Conservation (phyloP, 768 basidiomycete genomes). For the Podaxis pistillaris region DNA sequence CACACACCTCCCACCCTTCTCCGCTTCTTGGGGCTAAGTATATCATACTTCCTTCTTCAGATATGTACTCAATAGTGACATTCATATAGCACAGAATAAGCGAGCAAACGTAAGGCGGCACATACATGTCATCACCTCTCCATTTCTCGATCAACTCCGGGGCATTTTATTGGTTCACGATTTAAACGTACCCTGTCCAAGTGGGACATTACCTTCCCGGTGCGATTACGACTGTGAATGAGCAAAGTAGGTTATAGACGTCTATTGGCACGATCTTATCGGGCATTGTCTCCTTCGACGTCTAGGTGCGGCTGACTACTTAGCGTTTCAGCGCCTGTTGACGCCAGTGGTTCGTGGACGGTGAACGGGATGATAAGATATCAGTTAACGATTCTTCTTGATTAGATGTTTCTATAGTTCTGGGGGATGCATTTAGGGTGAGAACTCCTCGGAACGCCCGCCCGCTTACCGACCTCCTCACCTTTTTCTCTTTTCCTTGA, state of each 20-base stretch:
- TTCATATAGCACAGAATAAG: not conserved
- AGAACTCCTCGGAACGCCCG: not conserved
- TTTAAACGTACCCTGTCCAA: not conserved
- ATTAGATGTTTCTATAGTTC: too few relatives aligned
- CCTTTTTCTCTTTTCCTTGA: not conserved
- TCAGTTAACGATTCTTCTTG: too few relatives aligned
- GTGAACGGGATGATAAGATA: not conserved
- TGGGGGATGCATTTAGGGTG: not conserved
- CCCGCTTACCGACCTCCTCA: not conserved
- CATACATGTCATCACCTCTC: not conserved
- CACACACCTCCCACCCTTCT: not conserved
- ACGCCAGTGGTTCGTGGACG: not conserved
- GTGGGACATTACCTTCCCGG: not conserved
- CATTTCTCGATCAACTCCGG: not conserved
- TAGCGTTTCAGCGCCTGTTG: not conserved
- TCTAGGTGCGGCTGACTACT: not conserved
- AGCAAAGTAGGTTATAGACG: not conserved
- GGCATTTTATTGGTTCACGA: not conserved
- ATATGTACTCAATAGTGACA: not conserved
- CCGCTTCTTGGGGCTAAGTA: constrained; percentile 1
- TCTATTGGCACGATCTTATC: not conserved
- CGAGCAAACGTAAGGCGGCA: not conserved
- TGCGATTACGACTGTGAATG: not conserved
- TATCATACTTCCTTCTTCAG: constrained; percentile 2
- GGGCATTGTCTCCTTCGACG: not conserved